These are phyloP conservation scores for Hypoxylon fragiforme DNA, from an alignment of 495 filamentous ascomycete genomes.

Conservation along the genomic window DNA sequence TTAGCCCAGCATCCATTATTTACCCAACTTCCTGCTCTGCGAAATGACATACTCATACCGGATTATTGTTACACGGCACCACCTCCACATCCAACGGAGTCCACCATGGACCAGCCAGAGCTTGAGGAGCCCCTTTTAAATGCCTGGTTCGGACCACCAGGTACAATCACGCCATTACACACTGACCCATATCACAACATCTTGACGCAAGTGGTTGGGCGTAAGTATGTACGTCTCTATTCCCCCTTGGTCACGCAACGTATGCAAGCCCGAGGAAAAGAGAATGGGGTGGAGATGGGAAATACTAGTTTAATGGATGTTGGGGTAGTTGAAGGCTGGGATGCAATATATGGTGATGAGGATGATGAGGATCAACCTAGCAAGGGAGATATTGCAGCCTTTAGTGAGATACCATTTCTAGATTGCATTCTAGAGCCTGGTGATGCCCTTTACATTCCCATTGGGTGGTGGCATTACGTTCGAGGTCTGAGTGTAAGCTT, in stretches of 20 bases:
- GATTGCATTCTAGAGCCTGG: slow-evolving; percentile 81
- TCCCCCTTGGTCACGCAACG: slow-evolving; percentile 60
- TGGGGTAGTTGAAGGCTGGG: slow-evolving; percentile 60
- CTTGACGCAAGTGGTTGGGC: slow-evolving; percentile 84
- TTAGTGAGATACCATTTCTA: slow-evolving; percentile 64
- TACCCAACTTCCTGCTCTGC: slow-evolving; percentile 75
- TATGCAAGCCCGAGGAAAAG: slow-evolving; percentile 66
- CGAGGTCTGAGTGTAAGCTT: slow-evolving; percentile 81
- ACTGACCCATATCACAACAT: slow-evolving; percentile 95
- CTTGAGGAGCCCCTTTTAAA: slow-evolving; percentile 66
- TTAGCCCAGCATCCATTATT: slow-evolving; percentile 91
- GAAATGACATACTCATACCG: slow-evolving; percentile 75
- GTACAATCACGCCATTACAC: slow-evolving; percentile 89
- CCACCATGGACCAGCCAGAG: slow-evolving; percentile 52
- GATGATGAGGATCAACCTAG: slow-evolving; percentile 13
- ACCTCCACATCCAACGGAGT: slow-evolving; percentile 54
- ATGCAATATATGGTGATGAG: slow-evolving; percentile 26
- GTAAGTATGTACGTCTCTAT: slow-evolving; percentile 90
- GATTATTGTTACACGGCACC: slow-evolving; percentile 82
- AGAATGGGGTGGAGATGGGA: slow-evolving; percentile 83
- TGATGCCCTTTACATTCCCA: slow-evolving; percentile 87
- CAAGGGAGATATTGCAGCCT: slow-evolving; percentile 43
- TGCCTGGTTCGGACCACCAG: slow-evolving; percentile 88
- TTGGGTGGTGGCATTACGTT: slow-evolving; percentile 99
- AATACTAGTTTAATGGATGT: slow-evolving; percentile 85